Evolutionary conservation across 2,329 filamentous ascomycete genomes (phyloP).

Genomic region (Xylaria sp.): DNA sequence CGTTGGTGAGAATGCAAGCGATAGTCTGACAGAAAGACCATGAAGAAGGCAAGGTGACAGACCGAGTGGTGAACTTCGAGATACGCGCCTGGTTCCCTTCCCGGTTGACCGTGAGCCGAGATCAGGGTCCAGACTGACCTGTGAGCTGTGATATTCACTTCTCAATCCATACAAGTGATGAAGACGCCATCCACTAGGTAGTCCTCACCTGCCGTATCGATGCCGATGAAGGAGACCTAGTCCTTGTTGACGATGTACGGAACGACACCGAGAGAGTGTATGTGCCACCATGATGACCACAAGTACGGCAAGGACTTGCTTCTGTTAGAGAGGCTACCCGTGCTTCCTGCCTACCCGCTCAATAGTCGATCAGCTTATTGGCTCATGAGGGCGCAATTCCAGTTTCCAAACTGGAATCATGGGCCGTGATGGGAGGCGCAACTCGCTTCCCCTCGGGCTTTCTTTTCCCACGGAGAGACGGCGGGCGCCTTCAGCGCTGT

Average conservation of each 20-base stretch:
- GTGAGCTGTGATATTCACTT: neutral
- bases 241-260: neutral
- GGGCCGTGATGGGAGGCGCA: constrained; percentile 10
- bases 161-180: neutral
- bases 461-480: neutral
- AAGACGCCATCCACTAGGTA: neutral
- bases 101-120: neutral
- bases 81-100: neutral
- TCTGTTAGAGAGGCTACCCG: too few species aligned
- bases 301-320: too few species aligned
- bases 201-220: neutral
- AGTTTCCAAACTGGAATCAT: neutral
- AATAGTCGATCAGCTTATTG: neutral
- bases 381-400: neutral
- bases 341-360: too few species aligned
- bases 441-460: constrained; percentile 8
- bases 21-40: neutral
- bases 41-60: neutral
- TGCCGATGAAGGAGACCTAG: neutral
- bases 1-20: too few species aligned
- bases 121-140: neutral
- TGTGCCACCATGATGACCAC: neutral
- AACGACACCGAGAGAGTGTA: neutral
- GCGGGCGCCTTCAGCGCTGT: too few species aligned
- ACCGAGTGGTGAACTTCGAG: neutral